Evolutionary conservation across 768 basidiomycete genomes (phyloP), one percentile per base, ranked within the genome.

Genomic region (Lactarius akahatsu): DNA sequence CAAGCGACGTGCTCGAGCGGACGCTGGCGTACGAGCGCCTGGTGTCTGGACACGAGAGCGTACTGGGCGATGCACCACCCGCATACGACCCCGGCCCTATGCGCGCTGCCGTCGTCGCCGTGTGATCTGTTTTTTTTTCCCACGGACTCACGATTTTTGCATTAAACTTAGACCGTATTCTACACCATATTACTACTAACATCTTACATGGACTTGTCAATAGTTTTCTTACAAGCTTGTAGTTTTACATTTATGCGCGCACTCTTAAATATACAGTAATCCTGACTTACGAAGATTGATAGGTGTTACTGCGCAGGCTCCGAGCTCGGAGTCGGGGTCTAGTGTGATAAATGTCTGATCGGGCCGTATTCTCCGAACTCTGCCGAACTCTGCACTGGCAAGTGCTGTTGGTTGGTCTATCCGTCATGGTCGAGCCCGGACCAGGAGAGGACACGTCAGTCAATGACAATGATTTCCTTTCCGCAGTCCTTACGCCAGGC

Each of bases 1-100:
- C 73, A 81, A n/a, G 71, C 80, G 45, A 75, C 76, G n/a, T 79
- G 80, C 28, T 84, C 64, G 70, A 76, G 50, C 82, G 89, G 65
- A 70, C 68, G 40, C 41, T 70, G 30, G 61, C 45, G 55, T 94
- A 90, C 71, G 94, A 94, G 73, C 82, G 89, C 30, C 82, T 97
- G 23, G 82, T 97, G 45, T 84, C 90, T 13, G 95, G 96, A 28
- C 87, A 89, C 74, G 90, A 91, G 75, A 90, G 83, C 57, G 88
- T 90, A 72, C 80, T 81, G 18, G 95, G 95, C 8, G 94, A 97
- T 74, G 83, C 84, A 9, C 95, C 96, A 0, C 96, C 96, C 4
- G 79, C 85, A n/a, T 94, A 95, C 73, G 78, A 78, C 45, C 74
- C 67, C 16, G 64, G 32, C 4, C 62, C 61, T 59, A 41, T 28